Base-by-base conservation (phyloP, 768 basidiomycete genomes). In the Termitomyces titanicus region DNA sequence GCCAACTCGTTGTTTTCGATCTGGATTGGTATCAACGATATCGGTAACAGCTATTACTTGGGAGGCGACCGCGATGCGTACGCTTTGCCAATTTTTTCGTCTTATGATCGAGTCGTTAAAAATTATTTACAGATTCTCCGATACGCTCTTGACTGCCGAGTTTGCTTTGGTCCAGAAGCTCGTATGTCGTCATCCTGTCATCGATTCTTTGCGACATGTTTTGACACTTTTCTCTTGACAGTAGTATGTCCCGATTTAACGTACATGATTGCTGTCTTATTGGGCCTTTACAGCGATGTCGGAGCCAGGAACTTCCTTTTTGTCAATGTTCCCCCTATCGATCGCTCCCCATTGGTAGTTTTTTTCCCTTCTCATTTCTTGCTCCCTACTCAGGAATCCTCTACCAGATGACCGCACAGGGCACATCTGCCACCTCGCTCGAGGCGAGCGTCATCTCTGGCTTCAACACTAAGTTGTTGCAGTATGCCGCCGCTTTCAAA, bases 1-100 rank as follows among this genome's bases (percentile, higher is more conserved):
- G 59, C 63, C 3, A 81, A 87, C 61, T 64, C 84, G 50, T 61
- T 88, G 45, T 88, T 89, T 67, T 80, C 80, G 0, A 67, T 87
- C n/a, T 88, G 78, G 77, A 86, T 89, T 54, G 86, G 87, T 1
- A 83, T 88, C 59, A 88, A 88, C 61, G 86, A 88, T 61, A 77
- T 88, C 31, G 83, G 80, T 27, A 80, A 80, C 60, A 82, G 78
- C 48, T 84, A 74, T 54, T 77, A 73, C 47, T 18, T 67, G 49
- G 57, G 69, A 27, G 83, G 82, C 0, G 74, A 79, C 60, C 74
- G 80, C 22, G 66, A 60, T 47, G 78, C 79, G 81, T 83, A 61
- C 51, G 81, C 68, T 22, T 10, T 25, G 27, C 22, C 50, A 12
- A 7, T 20, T 5, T 10, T 13, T 25, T 35, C n/a, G 2, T 58